Base-by-base conservation (phyloP, 345 rosid species). In the Excoecaria cochinchinensis region DNA sequence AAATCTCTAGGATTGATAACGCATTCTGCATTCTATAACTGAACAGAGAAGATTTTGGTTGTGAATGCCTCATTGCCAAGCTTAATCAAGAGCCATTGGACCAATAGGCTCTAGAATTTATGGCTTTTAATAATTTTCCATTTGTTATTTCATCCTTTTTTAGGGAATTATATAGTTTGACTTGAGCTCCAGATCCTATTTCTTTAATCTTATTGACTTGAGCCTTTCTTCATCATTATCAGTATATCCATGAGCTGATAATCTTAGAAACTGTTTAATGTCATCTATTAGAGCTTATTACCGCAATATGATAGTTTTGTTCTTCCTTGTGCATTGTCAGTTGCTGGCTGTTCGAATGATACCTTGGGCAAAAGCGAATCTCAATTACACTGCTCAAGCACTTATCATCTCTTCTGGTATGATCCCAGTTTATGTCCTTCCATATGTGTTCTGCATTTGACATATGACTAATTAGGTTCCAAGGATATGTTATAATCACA, bases 291-390 rank as follows among this genome's bases (percentile, higher is more conserved):
- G 67, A 63, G 47, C 2, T 44, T 59, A 22, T 9, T 72, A 9
- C 42, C n/a, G 56, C 11, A 56, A 71, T 4, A 44, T 72, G 57
- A 22, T 7, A 46, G 2, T 14, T 58, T 17, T 10, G 51, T 8
- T 70, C 56, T 61, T 3, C 24, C 70, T 58, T 63, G 11, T 67
- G 50, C 46, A 25, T 74, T 68, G 58, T 72, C 88, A 90, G 92
- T 74, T 90, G 80, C 42, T 48, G 51, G 89, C 82, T 4, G 85
- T 77, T 61, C 91, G 92, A 58, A 44, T 61, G 78, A 59, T 87
- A 77, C 95, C 92, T 40, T 90, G 92, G 95, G 95, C 95, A 65
- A 89, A 86, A 82, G 87, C 90, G 21, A 90, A 90, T 81, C 88
- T 90, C 70, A 90, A 90, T 76, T 83, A 89, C 73, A 86, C 89